Evolutionary conservation across 2,329 filamentous ascomycete genomes (phyloP).

Genomic region (Aulographum hederae): DNA sequence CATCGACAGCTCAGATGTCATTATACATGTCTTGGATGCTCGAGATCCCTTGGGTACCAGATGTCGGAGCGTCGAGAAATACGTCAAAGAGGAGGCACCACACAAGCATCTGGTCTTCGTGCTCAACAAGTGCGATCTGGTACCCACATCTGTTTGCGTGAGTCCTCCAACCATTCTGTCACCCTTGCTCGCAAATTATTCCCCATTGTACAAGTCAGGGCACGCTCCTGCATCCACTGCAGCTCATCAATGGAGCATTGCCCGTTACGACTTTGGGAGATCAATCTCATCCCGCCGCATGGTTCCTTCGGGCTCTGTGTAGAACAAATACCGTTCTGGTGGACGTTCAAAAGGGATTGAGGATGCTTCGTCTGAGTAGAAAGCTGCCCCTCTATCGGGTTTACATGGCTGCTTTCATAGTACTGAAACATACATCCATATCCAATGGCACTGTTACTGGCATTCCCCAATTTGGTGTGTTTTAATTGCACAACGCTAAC

Average conservation of each 20-base stretch:
- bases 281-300: constrained; percentile 53
- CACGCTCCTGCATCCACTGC: constrained; percentile 43
- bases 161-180: constrained; percentile 29
- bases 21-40: constrained; percentile 54
- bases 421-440: constrained; percentile 81
- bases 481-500: no score
- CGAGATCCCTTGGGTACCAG: constrained; percentile 79
- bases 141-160: constrained; percentile 88
- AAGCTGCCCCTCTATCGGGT: constrained; percentile 54
- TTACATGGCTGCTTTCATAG: constrained; percentile 73
- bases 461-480: no score
- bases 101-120: constrained; percentile 92
- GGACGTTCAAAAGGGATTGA: constrained; percentile 45
- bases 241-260: constrained; percentile 47
- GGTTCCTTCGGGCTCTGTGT: constrained; percentile 43
- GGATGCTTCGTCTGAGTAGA: constrained; percentile 98
- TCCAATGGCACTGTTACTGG: no score
- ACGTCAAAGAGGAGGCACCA: constrained; percentile 77
- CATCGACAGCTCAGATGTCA: constrained; percentile 87
- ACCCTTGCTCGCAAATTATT: constrained; percentile 3
- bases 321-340: constrained; percentile 78
- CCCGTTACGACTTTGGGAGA: constrained; percentile 99
- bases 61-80: constrained; percentile 82
- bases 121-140: constrained; percentile 80
- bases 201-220: constrained; percentile 86